Base-by-base conservation (phyloP, 1,284 basidiomycete species). In the Xerocomus subilludens region DNA sequence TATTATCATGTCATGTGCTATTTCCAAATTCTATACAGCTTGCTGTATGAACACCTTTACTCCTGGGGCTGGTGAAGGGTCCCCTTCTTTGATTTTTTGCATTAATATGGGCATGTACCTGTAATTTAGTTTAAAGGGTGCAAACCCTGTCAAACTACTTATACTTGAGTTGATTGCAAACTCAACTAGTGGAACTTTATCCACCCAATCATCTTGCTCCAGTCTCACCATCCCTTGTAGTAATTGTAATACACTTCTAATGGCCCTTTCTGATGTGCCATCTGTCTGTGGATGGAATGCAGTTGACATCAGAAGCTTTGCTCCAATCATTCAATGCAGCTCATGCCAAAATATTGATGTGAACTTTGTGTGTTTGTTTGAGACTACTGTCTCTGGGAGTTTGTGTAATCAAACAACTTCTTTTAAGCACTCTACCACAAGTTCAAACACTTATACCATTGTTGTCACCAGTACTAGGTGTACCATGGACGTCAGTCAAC, bases 231-330 rank as follows among this genome's bases (percentile, higher is more conserved):
- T 10, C 6, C 7, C 27, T 10, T 21, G 18, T 20, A 63, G 38
- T 47, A 63, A 30, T 27, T 67, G 65, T 32, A 67, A n/a, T 30
- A 67, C 38, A 45, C 56, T 67, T 35, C 65, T 5, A 58, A 81
- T 82, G 74, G 75, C 78, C 1, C 80, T 71, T 72, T n/a, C n/a
- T 10, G 38, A 42, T 42, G 38, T 0, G 83, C 86, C 82, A 74
- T 87, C 85, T 4, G 80, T 88, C 71, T 89, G 85, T 0, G 85
- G 87, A 58, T 89, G 87, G 70, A 85, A 88, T 11, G 85, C 25
- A 70, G 72, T 81, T 3, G 80, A 82, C 79, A 83, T 79, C 14
- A 74, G 69, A 2, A 81, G 67, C 32, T 80, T 75, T 2, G 72
- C 73, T 2, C 83, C 80, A 4, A 81, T 72, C 18, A 82, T 30